phyloP scores from a whole-genome alignment of 2,329 filamentous ascomycete species.

The Paecilomyces sp. region DNA sequence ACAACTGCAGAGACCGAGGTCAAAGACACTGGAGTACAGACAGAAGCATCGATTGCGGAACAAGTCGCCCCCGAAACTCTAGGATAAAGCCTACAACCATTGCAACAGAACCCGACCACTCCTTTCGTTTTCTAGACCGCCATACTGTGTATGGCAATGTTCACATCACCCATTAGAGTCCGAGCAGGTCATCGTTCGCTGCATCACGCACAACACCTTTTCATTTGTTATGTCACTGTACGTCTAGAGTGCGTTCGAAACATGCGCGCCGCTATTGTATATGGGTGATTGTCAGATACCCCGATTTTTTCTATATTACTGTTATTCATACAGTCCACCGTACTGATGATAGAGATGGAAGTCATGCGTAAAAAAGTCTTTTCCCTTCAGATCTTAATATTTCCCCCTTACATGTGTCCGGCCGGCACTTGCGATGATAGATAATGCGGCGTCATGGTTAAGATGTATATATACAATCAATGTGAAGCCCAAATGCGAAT shows the following conservation, averaged over 20 bases:
- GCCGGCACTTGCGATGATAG: neutral
- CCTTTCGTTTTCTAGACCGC: neutral
- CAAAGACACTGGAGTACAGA: slow-evolving; percentile 8
- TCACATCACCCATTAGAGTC: neutral
- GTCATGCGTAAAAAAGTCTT: neutral
- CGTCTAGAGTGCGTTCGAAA: neutral
- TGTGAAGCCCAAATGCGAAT: neutral
- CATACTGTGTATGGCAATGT: neutral
- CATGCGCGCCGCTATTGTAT: neutral
- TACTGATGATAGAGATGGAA: neutral
- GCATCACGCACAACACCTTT: neutral
- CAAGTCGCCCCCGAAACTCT: slow-evolving; percentile 8
- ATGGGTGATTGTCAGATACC: neutral
- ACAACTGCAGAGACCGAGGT: slow-evolving; percentile 19
- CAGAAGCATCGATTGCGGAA: slow-evolving; percentile 5
- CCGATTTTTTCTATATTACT: neutral
- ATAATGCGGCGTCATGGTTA: neutral
- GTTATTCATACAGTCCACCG: neutral
- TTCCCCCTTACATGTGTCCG: neutral
- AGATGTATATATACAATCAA: neutral
- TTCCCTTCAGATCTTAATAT: neutral
- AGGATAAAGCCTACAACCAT: slow-evolving; percentile 2
- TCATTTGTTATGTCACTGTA: neutral
- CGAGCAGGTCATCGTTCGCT: neutral
- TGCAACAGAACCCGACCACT: neutral